A percentile compares a stretch with the other conserved stretches of the same genome.
phyloP scores from a whole-genome alignment of 1,284 basidiomycete genomes.

The Microbotryum silenes-acaulis region DNA sequence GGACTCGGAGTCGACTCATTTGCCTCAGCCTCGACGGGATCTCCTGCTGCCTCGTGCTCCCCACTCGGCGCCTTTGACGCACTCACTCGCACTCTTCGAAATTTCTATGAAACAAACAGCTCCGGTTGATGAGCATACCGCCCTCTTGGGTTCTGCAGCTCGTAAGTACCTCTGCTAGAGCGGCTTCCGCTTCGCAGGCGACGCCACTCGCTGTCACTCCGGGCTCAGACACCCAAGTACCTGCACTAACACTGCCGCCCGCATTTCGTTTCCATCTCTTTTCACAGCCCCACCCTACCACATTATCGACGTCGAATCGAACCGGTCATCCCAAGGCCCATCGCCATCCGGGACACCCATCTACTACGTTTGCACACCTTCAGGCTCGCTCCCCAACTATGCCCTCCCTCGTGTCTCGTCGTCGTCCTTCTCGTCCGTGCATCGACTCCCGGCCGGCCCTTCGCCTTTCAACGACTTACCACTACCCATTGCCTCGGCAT shows the following conservation, averaged over 20 bases:
- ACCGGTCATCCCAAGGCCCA: not conserved
- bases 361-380: constrained; percentile 2
- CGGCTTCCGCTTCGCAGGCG: not conserved
- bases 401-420: not conserved
- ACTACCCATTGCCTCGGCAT: not conserved
- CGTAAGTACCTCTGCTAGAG: too few species aligned
- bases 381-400: not conserved
- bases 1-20: too few species aligned
- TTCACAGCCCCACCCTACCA: constrained; percentile 7
- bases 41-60: too few species aligned
- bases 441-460: constrained; percentile 7
- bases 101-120: too few species aligned
- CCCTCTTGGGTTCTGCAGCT: too few species aligned
- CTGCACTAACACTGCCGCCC: not conserved
- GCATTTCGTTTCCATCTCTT: not conserved
- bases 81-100: too few species aligned
- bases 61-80: too few species aligned
- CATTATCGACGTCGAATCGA: not conserved
- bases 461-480: constrained; percentile 13
- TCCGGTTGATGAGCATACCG: too few species aligned
- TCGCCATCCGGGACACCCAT: not conserved
- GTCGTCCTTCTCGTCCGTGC: not conserved
- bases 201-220: not conserved
- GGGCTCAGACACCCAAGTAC: not conserved
- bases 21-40: too few species aligned